These are phyloP conservation scores for Tricholoma furcatifolium DNA, from an alignment of 768 basidiomycete species.

Conservation along the genomic window DNA sequence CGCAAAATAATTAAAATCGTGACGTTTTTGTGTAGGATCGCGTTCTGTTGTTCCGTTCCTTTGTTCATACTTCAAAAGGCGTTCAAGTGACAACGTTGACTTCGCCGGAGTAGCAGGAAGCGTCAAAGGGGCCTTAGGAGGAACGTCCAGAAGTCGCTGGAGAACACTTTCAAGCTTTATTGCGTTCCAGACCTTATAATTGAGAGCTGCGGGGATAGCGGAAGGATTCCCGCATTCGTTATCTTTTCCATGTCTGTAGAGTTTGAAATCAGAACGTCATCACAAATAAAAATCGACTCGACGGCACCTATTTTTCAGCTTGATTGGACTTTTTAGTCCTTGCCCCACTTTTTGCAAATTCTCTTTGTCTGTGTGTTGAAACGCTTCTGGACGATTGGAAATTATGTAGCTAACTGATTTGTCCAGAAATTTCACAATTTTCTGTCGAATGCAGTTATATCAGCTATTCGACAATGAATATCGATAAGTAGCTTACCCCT, in stretches of 20 bases:
- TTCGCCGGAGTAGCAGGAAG: constrained; percentile 24
- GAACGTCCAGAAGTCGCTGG: constrained; percentile 55
- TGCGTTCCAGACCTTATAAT: constrained; percentile 87
- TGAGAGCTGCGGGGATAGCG: constrained; percentile 63
- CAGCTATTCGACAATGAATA: neutral
- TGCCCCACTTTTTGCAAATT: constrained; percentile 43
- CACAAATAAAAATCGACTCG: neutral
- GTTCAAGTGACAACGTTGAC: constrained; percentile 52
- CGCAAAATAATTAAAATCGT: constrained; percentile 86
- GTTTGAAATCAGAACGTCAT: neutral
- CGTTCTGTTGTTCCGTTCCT: constrained; percentile 88
- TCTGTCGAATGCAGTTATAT: constrained; percentile 53
- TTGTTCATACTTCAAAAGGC: constrained; percentile 77
- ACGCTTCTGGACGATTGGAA: constrained; percentile 48
- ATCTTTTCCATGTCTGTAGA: constrained; percentile 13
- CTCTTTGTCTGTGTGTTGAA: constrained; percentile 58
- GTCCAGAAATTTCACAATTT: constrained; percentile 87
- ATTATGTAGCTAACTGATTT: constrained; percentile 86
- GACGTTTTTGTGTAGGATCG: constrained; percentile 84
- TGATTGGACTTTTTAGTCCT: constrained; percentile 63
- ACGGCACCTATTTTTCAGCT: constrained; percentile 56
- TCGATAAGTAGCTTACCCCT: constrained; percentile 55
- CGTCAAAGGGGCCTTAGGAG: constrained; percentile 27
- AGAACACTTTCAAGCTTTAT: constrained; percentile 71
- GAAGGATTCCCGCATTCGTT: constrained; percentile 40